Base-by-base conservation (phyloP, 2,329 filamentous ascomycete genomes). In the Aspergillus flavus region DNA sequence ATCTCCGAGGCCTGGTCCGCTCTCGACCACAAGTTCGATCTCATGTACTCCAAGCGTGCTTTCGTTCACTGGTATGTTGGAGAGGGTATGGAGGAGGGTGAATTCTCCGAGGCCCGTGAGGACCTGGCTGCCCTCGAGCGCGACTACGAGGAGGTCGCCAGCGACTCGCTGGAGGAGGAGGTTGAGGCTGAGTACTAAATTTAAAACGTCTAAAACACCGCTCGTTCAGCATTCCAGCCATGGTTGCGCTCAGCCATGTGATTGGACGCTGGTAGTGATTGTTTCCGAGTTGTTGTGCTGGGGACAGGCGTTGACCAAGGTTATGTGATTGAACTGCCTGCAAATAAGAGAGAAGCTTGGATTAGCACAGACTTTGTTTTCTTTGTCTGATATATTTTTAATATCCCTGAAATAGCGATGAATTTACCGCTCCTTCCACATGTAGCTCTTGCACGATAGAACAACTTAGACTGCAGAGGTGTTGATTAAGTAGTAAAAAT, bases 31-130 rank as follows among this genome's bases (percentile, higher is more conserved):
- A 99, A 99, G 86, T 99, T 99, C 86, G 95, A 99, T 79, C 92
- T 99, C 80, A 99, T 99, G 95, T 97, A 98, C 90, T 96, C 93
- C 81, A 99, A 99, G 91, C 95, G 95, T 86, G 95, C 95, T 67
- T 99, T 99, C 84, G 95, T 99, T 70, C 95, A 99, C 85, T 99
- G 95, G 95, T 99, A 98, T 77, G 95, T 99, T 78, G 95, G 95
- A 85, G 95, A 98, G 87, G 95, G 95, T 89, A 99, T 99, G 95
- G 95, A 99, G 87, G 95, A 99, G 83, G 95, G 95, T 82, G 95
- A 99, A 84, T 99, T 99, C 89, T 96, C 93, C 62, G 95, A 99
- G 87, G 95, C 95, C 69, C 94, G 95, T 81, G 95, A 99, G 85
- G 95, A 99, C 84, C 85, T 99, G 81, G 95, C 95, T 80, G 95